Base-by-base conservation (phyloP, 202 grass and related monocot genomes). In the Alloteropsis angusta region DNA sequence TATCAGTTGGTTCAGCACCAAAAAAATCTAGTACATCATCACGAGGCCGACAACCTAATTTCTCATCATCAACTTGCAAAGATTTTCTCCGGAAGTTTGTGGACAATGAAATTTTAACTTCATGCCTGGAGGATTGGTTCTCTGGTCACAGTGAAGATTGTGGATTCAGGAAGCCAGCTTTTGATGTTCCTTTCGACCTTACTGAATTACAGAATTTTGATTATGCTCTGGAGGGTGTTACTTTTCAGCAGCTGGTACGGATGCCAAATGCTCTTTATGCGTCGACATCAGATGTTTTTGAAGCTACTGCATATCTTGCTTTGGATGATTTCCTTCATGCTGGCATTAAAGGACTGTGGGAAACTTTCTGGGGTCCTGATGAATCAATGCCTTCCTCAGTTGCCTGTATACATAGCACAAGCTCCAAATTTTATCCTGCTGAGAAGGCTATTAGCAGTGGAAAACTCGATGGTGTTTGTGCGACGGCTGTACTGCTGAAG, bases 361-460 rank as follows among this genome's bases (percentile, higher is more conserved):
- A 89, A 72, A 92, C 92, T 52, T 99, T 99, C 68, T 99, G 96
- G 96, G 90, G 88, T 22, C 84, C 85, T 82, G 96, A 93, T 83
- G 88, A 83, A 78, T 38, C 86, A 9, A 80, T 93, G 86, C 96
- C 96, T 56, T 99, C 89, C 49, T 90, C 92, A 49, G 96, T 99
- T 74, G 92, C 92, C 37, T 99, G 92, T 78, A 99, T 99, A 93
- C 96, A 99, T 66, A 99, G 96, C 76, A 91, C 96, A 73, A 99
- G 92, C 56, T 86, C 92, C 44, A 95, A 85, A 65, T 99, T 99
- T 72, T 99, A 99, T 81, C 90, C 96, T 18, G 92, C 96, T 14
- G 96, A 99, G 86, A 95, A 95, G 68, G 96, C 92, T 60, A 92
- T 98, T 71, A 84, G 83, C 44, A 90, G 83, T 21, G 90, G 86